phyloP scores from a whole-genome alignment of 768 basidiomycete species.

The Auriscalpium orientale region DNA sequence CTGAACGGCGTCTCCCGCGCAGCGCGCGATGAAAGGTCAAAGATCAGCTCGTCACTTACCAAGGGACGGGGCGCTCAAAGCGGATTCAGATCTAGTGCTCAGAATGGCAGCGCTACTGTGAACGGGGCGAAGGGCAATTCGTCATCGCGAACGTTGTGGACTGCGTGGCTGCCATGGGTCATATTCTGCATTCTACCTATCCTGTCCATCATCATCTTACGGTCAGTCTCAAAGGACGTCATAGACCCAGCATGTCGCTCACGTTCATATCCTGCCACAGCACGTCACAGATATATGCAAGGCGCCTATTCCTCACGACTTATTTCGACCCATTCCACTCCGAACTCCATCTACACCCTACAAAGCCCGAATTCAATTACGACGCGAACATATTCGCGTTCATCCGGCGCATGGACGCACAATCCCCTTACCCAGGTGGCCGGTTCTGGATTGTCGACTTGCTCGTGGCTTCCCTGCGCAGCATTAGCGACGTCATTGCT shows the following conservation, averaged over 20 bases:
- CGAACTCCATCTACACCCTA: slow-evolving; percentile 48
- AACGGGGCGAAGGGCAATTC: slow-evolving; percentile 24
- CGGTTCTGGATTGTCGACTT: slow-evolving; percentile 2
- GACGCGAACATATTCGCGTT: slow-evolving; percentile 27
- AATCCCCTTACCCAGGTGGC: slow-evolving; percentile 4
- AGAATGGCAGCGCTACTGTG: slow-evolving; percentile 25
- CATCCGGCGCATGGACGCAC: slow-evolving; percentile 4
- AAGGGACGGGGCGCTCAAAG: slow-evolving; percentile 31
- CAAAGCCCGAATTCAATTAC: slow-evolving; percentile 34
- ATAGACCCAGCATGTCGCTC: neutral
- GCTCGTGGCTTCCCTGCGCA: neutral
- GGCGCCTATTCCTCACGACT: slow-evolving; percentile 56
- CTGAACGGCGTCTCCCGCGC: slow-evolving; percentile 46
- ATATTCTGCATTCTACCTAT: slow-evolving; percentile 38
- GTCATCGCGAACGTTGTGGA: slow-evolving; percentile 12
- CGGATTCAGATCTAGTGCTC: slow-evolving; percentile 25
- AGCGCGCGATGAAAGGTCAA: slow-evolving; percentile 43
- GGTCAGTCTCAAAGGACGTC: slow-evolving; percentile 28
- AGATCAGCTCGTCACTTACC: slow-evolving; percentile 35
- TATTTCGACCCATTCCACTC: slow-evolving; percentile 78
- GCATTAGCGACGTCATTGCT: slow-evolving; percentile 1
- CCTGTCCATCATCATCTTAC: slow-evolving; percentile 46
- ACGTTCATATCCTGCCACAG: slow-evolving; percentile 22
- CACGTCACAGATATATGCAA: slow-evolving; percentile 38
- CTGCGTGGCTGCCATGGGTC: slow-evolving; percentile 27